Conservation (phyloP, 257 asterid species). For the Cinchona pubescens region DNA sequence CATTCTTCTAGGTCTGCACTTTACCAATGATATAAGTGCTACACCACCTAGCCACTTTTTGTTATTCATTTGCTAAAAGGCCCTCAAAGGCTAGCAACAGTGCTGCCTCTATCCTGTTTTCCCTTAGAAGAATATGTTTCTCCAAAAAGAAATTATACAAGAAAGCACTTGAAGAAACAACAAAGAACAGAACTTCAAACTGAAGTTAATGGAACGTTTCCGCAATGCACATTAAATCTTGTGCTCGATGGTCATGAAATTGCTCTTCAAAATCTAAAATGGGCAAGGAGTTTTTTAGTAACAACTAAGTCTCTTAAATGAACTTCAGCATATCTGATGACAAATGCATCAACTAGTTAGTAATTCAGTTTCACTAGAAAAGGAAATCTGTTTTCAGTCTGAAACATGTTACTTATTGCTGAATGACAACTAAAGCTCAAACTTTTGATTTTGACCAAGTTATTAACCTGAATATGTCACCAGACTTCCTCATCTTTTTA, state of each 20-base stretch:
- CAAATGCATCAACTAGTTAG: not conserved
- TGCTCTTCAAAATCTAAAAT: not conserved
- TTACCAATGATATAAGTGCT: not conserved
- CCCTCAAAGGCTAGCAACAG: not conserved
- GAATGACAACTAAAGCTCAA: not conserved
- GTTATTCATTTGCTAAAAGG: not conserved
- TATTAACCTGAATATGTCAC: not conserved
- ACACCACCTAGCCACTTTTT: not conserved
- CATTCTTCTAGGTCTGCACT: not conserved
- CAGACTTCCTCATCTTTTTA: constrained; percentile 2
- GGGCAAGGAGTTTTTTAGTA: not conserved
- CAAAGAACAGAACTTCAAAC: not conserved
- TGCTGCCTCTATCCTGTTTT: not conserved
- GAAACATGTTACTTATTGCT: not conserved
- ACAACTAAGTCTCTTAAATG: not conserved
- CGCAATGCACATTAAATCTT: not conserved
- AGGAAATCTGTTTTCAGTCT: not conserved
- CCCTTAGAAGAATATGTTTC: too few species aligned
- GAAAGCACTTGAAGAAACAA: not conserved
- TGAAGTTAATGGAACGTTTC: not conserved
- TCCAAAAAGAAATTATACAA: not conserved
- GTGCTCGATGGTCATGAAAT: not conserved
- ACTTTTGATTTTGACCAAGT: not conserved
- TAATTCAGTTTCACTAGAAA: not conserved
- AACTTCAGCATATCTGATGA: not conserved